Evolutionary conservation across 805 yeast species (phyloP), one percentile per base, ranked within the genome.

Genomic region (Starmerella stellata): DNA sequence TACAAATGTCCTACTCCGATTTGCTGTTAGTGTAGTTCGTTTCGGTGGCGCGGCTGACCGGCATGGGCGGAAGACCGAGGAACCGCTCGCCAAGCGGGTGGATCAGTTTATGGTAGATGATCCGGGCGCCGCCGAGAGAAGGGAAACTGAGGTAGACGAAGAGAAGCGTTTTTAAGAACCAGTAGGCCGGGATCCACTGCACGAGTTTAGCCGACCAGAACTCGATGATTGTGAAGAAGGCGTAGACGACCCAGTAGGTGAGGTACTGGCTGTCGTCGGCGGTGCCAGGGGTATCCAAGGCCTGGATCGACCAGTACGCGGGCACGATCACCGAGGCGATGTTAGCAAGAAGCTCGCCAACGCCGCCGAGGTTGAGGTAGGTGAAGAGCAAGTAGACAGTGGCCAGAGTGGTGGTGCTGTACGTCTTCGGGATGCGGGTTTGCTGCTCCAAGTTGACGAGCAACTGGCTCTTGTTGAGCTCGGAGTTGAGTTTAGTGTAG

Each of bases 181-280:
- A 90, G 70, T 90, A 90, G 58, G 90, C 83, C 54, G 99, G 98
- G 49, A 90, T 63, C 93, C 95, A 81, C 70, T 83, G 83, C 43
- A 87, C 68, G 52, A 90, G 77, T 28, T 95, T 78, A 54, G 74
- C 72, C 39, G 94, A 75, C 96, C 95, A 90, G 70, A 82, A 90
- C 65, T 90, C 99, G 53, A 82, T 57, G 38, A 90, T 85, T 59
- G 75, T 81, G 64, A 90, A 72, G 52, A 75, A 74, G 14, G 95
- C 93, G 57, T 80, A 90, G n/a, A 90, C 93, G 42, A 90, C 95
- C 98, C 98, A 90, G 68, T 90, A 90, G 13, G 95, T 80, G 36
- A 90, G 70, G 57, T 80, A 72, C 58, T 78, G 76, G 35, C 90
- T 74, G 61, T 90, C 99, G 58, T 87, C 95, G 32, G 63, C 61